Percentiles rank a stretch among this genome's conserved stretches.
phyloP scores from a whole-genome alignment of 2,329 filamentous ascomycete species.

The Ambrosiella cleistominuta region DNA sequence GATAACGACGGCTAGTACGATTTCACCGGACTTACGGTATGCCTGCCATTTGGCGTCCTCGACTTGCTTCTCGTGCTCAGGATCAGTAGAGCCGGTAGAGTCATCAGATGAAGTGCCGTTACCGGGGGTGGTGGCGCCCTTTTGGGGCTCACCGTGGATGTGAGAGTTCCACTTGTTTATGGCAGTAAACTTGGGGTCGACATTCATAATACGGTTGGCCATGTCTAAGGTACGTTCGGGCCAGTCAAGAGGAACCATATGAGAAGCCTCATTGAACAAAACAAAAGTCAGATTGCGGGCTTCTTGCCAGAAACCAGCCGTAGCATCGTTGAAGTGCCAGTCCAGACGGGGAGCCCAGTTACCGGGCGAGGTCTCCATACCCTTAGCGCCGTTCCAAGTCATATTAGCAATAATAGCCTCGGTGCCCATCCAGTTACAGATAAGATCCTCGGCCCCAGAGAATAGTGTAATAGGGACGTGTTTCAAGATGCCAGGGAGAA shows the following conservation, averaged over 20 bases:
- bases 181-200: constrained; percentile 79
- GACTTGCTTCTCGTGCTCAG: constrained; percentile 50
- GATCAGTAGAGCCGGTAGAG: constrained; percentile 34
- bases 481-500: constrained; percentile 63
- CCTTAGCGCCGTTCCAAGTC: constrained; percentile 79
- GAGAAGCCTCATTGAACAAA: constrained; percentile 83
- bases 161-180: constrained; percentile 42
- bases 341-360: constrained; percentile 82
- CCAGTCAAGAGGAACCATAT: constrained; percentile 96
- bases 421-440: constrained; percentile 93
- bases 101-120: constrained; percentile 31
- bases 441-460: constrained; percentile 82
- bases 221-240: constrained; percentile 79
- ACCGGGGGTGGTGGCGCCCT: constrained; percentile 21
- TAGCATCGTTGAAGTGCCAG: constrained; percentile 82
- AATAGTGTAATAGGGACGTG: constrained; percentile 72
- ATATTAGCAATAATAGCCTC: constrained; percentile 81
- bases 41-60: constrained; percentile 75
- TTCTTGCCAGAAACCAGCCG: constrained; percentile 82
- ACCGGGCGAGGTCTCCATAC: constrained; percentile 74
- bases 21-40: constrained; percentile 73
- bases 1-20: constrained; percentile 65
- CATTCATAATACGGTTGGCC: constrained; percentile 89
- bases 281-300: constrained; percentile 93
- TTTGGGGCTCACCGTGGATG: constrained; percentile 68